phyloP scores from a whole-genome alignment of 2,329 filamentous ascomycete genomes.

The Aspergillus tanneri region DNA sequence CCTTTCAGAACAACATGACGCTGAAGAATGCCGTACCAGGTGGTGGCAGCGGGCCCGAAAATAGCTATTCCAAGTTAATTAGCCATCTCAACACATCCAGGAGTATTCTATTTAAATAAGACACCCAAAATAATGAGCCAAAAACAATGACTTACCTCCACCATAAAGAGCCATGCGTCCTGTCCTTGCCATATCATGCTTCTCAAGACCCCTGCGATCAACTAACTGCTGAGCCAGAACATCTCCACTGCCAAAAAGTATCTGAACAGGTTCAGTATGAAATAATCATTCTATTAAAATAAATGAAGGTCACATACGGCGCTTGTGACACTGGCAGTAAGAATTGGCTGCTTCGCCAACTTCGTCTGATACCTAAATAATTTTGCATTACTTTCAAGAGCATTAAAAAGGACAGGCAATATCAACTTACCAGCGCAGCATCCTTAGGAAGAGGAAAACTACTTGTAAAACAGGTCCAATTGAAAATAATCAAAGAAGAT shows the following conservation, averaged over 20 bases:
- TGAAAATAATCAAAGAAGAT: background rate
- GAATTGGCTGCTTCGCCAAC: constrained; percentile 75
- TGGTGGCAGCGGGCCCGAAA: constrained; percentile 84
- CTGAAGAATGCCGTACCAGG: constrained; percentile 81
- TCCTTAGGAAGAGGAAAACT: constrained; percentile 16
- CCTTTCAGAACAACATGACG: constrained; percentile 65
- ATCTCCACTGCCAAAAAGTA: constrained; percentile 92
- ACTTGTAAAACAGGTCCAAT: background rate
- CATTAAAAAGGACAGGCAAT: constrained; percentile 7
- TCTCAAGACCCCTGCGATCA: constrained; percentile 72
- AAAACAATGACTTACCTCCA: constrained; percentile 44
- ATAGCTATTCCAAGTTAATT: constrained; percentile 49
- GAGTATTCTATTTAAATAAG: constrained; percentile 1
- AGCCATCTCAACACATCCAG: background rate
- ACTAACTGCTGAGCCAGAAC: constrained; percentile 86
- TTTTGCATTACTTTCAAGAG: constrained; percentile 10
- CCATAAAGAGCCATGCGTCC: constrained; percentile 52
- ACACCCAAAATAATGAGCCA: no score
- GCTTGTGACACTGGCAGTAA: constrained; percentile 89
- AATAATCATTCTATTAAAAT: background rate
- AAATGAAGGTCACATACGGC: constrained; percentile 51
- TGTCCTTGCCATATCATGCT: constrained; percentile 64
- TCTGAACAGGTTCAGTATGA: constrained; percentile 36
- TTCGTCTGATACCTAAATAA: constrained; percentile 74
- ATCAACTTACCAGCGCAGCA: constrained; percentile 39